Conservation (phyloP, 495 filamentous ascomycete species). For the Durotheca rogersii region DNA sequence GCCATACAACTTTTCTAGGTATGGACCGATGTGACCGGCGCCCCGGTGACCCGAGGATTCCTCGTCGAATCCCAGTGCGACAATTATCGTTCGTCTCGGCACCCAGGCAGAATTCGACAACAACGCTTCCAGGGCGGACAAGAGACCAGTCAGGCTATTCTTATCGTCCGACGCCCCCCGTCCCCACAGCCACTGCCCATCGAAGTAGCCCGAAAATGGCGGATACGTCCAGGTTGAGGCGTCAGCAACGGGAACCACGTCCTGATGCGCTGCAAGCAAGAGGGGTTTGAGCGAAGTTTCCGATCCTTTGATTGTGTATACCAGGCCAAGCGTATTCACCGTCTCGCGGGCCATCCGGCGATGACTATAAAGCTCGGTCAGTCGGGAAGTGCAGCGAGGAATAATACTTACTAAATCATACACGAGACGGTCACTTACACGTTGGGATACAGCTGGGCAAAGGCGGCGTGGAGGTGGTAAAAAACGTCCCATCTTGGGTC, state of each 20-base stretch:
- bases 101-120: constrained; percentile 52
- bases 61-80: constrained; percentile 69
- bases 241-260: constrained; percentile 63
- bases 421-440: too few relatives aligned
- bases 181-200: constrained; percentile 65
- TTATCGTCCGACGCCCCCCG: constrained; percentile 65
- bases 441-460: constrained; percentile 36
- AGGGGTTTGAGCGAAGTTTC: constrained; percentile 56
- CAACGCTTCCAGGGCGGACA: constrained; percentile 62
- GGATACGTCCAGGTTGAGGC: constrained; percentile 62
- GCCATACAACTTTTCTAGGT: constrained; percentile 55
- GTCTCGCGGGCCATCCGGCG: constrained; percentile 47
- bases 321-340: constrained; percentile 60
- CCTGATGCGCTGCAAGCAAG: constrained; percentile 65
- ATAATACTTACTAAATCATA: background rate
- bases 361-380: constrained; percentile 29
- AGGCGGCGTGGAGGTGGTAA: constrained; percentile 35
- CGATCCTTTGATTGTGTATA: constrained; percentile 60
- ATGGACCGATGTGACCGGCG: constrained; percentile 52
- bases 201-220: constrained; percentile 60
- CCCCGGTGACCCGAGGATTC: constrained; percentile 62
- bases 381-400: background rate
- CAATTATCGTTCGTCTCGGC: constrained; percentile 58
- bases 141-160: constrained; percentile 61
- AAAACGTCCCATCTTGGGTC: constrained; percentile 42